A percentile compares a stretch with the other conserved stretches of the same genome.
Evolutionary conservation across 192 early-diverging fungal genomes (phyloP).

Genomic region (Podila horticola): DNA sequence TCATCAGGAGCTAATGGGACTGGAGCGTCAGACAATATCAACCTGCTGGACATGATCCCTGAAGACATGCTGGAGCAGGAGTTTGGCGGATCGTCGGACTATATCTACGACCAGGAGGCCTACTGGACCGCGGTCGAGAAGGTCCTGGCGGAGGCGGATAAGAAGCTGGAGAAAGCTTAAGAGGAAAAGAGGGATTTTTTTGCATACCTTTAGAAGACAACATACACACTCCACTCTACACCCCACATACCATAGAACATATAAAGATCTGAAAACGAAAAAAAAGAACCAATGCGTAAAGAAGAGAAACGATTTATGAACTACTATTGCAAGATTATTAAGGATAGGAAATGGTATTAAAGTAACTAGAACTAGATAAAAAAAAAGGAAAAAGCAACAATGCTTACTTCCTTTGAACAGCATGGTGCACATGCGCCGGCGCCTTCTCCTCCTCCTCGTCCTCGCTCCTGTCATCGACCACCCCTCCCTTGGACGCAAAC

Average conservation of each 20-base stretch:
- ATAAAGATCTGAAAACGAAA: too few relatives aligned
- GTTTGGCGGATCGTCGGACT: slow-evolving; percentile 79
- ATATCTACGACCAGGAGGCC: slow-evolving; percentile 70
- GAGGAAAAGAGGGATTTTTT: background rate
- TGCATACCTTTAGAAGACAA: background rate
- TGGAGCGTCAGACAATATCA: slow-evolving; percentile 52
- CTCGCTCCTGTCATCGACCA: slow-evolving; percentile 50
- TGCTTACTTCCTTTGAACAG: background rate
- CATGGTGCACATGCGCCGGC: slow-evolving; percentile 16
- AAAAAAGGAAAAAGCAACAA: background rate
- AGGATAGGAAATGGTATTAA: background rate
- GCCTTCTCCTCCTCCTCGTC: slow-evolving; percentile 30
- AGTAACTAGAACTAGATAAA: background rate
- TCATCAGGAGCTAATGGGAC: slow-evolving; percentile 7
- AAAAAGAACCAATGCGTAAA: too few relatives aligned
- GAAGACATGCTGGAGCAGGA: slow-evolving; percentile 70
- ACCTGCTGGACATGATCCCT: slow-evolving; percentile 62
- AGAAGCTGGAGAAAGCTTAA: slow-evolving; percentile 6
- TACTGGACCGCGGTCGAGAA: slow-evolving; percentile 70
- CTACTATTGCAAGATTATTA: background rate
- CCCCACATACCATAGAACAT: too few relatives aligned
- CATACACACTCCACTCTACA: background rate
- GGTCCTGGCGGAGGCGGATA: slow-evolving; percentile 10
- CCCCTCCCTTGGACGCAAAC: slow-evolving; percentile 45
- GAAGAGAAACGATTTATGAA: too few relatives aligned